Evolutionary conservation across 2,329 filamentous ascomycete genomes (phyloP), one percentile per base, ranked within the genome.

Genomic region (Acephala macrosclerotiorum): DNA sequence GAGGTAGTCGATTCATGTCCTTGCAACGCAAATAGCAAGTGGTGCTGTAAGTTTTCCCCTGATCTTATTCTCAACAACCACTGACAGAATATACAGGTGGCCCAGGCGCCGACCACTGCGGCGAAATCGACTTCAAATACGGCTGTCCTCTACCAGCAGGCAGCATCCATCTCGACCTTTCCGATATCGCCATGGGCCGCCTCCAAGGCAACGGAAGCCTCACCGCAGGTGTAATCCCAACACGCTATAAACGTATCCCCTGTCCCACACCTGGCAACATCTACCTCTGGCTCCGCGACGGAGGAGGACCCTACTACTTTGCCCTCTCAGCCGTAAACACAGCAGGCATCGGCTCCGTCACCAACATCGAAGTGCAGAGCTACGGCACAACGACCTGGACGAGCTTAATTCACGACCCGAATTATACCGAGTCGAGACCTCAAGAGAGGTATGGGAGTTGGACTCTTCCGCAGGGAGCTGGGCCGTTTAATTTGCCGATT

Each of bases 1-100:
- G 65, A 70, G 35, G 49, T 70, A 20, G 64, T 69, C 11, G 68
- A 67, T 45, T 64, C 61, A 38, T 70, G 67, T 56, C 67, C 65
- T 18, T 70, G 68, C 36, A 58, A 61, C 26, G 65, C 68, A 20
- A 70, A 70, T 36, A 57, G 58, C 14, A 70, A 69, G 55, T 70
- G 68, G 67, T 70, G 67, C 22, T 69, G 25, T 22, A 53, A 14
- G n/a, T n/a, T 11, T 7, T n/a, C 25, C 18, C 26, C 22, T 20
- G 18, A 14, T 7, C 22, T 7, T 3, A 5, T 29, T 3, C 25
- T 53, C 45, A 7, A 18, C 12, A 22, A 18, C 14, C 14, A 4
- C 25, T 29, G 25, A 26, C 26, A 7, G 26, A 16, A 3, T 29
- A 29, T 33, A 7, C 25, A 53, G 49, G 67, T 53, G 66, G 66